phyloP scores from a whole-genome alignment of 805 yeast genomes.

The Metschnikowia santaceciliae region DNA sequence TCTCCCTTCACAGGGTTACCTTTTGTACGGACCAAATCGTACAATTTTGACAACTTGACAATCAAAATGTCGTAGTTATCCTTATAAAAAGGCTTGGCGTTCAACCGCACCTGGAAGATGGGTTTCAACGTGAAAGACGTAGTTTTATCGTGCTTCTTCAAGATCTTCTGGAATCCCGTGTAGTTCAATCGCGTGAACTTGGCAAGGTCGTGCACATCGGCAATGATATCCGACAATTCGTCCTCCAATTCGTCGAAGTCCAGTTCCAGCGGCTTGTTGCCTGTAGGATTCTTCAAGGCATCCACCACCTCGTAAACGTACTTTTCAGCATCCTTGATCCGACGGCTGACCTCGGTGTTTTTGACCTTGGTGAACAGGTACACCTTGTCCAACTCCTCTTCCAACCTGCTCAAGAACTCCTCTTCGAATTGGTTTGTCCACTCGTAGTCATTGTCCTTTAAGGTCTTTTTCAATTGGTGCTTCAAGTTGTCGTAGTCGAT shows the following conservation, averaged over 20 bases:
- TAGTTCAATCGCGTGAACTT: slow-evolving; percentile 90
- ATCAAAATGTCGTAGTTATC: slow-evolving; percentile 88
- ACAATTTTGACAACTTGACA: slow-evolving; percentile 81
- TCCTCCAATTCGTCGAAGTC: slow-evolving; percentile 43
- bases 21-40: slow-evolving; percentile 90
- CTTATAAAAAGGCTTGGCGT: slow-evolving; percentile 92
- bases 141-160: slow-evolving; percentile 93
- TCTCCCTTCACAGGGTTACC: slow-evolving; percentile 96
- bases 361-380: slow-evolving; percentile 87
- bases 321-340: slow-evolving; percentile 77
- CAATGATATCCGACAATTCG: slow-evolving; percentile 69
- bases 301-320: slow-evolving; percentile 66
- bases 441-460: slow-evolving; percentile 48
- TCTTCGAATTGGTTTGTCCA: slow-evolving; percentile 86
- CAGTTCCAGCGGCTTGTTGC: slow-evolving; percentile 36
- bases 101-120: slow-evolving; percentile 86
- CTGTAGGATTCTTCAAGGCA: slow-evolving; percentile 40
- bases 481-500: slow-evolving; percentile 89
- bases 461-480: slow-evolving; percentile 67
- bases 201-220: slow-evolving; percentile 95
- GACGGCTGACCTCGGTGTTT: slow-evolving; percentile 76
- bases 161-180: slow-evolving; percentile 94
- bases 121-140: slow-evolving; percentile 75
- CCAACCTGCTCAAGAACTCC: slow-evolving; percentile 68
- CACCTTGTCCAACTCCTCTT: slow-evolving; percentile 86